These are phyloP conservation scores for Pythium brassicae DNA, from an alignment of 352 stramenopile genomes.

Conservation along the genomic window DNA sequence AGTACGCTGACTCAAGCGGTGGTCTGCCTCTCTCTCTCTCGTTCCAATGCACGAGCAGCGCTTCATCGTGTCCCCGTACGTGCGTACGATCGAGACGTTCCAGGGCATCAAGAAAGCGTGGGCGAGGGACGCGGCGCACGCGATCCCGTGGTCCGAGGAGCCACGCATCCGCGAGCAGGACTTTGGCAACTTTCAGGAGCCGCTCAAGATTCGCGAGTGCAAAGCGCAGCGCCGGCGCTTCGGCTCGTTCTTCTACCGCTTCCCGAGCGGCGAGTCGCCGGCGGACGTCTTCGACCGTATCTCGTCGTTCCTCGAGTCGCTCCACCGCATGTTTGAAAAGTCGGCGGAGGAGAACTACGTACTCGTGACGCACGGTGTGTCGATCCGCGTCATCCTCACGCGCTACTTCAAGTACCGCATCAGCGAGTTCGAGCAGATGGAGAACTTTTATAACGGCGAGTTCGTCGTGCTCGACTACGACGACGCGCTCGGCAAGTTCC, in stretches of 20 bases:
- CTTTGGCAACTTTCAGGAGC: slow-evolving; percentile 89
- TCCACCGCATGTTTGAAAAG: slow-evolving; percentile 84
- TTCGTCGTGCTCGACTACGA: slow-evolving; percentile 79
- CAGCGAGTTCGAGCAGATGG: slow-evolving; percentile 76
- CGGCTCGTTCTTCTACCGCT: slow-evolving; percentile 87
- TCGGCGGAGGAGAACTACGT: slow-evolving; percentile 78
- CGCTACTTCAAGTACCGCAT: slow-evolving; percentile 88
- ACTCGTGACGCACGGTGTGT: slow-evolving; percentile 82
- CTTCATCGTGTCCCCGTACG: slow-evolving; percentile 84
- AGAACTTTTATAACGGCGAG: slow-evolving; percentile 86
- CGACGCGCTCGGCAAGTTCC: slow-evolving; percentile 49
- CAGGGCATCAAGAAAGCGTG: slow-evolving; percentile 71
- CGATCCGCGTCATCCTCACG: slow-evolving; percentile 86
- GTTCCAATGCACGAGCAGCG: slow-evolving; percentile 32
- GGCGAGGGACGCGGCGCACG: slow-evolving; percentile 34
- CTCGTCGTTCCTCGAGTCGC: slow-evolving; percentile 84
- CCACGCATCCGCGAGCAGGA: slow-evolving; percentile 87
- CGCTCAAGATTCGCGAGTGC: slow-evolving; percentile 75
- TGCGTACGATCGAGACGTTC: slow-evolving; percentile 87
- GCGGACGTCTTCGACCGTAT: slow-evolving; percentile 88
- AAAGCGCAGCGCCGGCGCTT: slow-evolving; percentile 74
- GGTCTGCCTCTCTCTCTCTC: not conserved
- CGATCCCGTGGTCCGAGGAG: slow-evolving; percentile 78
- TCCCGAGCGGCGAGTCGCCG: slow-evolving; percentile 82
- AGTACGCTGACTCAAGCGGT: no score